Evolutionary conservation across 2,329 filamentous ascomycete species (phyloP).

Genomic region (Sporothrix pallida): DNA sequence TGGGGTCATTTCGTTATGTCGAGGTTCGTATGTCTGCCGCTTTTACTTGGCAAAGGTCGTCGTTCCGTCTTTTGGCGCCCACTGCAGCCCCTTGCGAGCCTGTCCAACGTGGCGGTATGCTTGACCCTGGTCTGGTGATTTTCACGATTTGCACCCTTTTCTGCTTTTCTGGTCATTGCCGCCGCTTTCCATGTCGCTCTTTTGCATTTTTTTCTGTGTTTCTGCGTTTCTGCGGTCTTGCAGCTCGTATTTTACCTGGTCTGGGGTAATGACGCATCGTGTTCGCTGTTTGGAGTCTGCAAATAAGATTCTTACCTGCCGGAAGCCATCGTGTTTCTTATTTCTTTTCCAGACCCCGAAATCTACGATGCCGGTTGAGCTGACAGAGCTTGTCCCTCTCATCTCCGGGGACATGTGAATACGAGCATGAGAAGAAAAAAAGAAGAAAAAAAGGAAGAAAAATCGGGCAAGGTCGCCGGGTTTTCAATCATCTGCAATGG

Average conservation of each 20-base stretch:
- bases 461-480: neutral
- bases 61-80: neutral
- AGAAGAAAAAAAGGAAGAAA: no score
- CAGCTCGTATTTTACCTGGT: neutral
- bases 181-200: no score
- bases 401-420: neutral
- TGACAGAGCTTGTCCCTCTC: neutral
- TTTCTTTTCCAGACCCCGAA: neutral
- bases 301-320: no score
- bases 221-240: neutral
- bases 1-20: neutral
- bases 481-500: neutral
- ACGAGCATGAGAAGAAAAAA: neutral
- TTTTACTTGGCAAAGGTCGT: slow-evolving; percentile 3
- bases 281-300: neutral
- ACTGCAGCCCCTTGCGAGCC: neutral
- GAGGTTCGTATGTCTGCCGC: neutral
- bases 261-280: slow-evolving; percentile 2
- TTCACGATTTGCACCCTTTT: neutral
- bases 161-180: neutral
- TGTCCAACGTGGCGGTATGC: neutral
- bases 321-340: neutral
- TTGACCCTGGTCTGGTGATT: neutral
- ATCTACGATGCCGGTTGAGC: neutral
- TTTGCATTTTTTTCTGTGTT: no score